phyloP scores from a whole-genome alignment of 345 rosid genomes.

The Boechera stricta region DNA sequence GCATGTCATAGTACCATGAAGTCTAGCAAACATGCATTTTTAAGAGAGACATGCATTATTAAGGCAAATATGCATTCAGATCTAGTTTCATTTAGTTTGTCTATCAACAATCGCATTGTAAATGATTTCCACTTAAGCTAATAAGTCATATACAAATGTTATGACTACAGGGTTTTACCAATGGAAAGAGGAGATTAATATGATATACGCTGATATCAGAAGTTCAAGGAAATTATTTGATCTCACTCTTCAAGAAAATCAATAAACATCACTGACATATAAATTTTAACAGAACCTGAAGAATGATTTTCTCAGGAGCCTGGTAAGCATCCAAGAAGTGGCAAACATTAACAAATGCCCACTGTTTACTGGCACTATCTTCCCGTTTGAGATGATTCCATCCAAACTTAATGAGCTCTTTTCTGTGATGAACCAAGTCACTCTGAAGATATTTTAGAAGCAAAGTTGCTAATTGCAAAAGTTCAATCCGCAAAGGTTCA shows the following conservation, averaged over 20 bases:
- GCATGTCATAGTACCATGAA: conserved; percentile 26
- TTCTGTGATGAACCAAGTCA: conserved; percentile 97
- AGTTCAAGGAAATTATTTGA: conserved; percentile 10
- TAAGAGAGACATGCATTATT: not conserved
- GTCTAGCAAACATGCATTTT: conserved; percentile 31
- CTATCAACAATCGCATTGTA: conserved; percentile 10
- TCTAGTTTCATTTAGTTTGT: conserved; percentile 19
- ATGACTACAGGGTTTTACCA: conserved; percentile 24
- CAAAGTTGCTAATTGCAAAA: conserved; percentile 94
- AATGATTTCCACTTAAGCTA: conserved; percentile 11
- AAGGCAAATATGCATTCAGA: conserved; percentile 27
- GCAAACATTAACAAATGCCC: conserved; percentile 99
- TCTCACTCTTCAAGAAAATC: conserved; percentile 15
- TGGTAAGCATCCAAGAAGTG: conserved; percentile 99
- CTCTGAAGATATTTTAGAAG: conserved; percentile 94
- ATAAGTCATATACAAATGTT: conserved; percentile 10
- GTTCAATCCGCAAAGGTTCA: conserved; percentile 97
- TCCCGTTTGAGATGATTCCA: conserved; percentile 99
- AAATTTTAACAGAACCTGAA: conserved; percentile 65
- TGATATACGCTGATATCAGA: conserved; percentile 21
- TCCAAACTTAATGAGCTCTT: conserved; percentile 97
- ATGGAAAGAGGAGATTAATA: not conserved
- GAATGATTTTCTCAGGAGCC: conserved; percentile 98
- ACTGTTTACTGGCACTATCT: conserved; percentile 99
- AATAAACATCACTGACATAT: conserved; percentile 6